Conservation (phyloP, 1,284 basidiomycete species). For the Microbotryomycetes sp. region DNA sequence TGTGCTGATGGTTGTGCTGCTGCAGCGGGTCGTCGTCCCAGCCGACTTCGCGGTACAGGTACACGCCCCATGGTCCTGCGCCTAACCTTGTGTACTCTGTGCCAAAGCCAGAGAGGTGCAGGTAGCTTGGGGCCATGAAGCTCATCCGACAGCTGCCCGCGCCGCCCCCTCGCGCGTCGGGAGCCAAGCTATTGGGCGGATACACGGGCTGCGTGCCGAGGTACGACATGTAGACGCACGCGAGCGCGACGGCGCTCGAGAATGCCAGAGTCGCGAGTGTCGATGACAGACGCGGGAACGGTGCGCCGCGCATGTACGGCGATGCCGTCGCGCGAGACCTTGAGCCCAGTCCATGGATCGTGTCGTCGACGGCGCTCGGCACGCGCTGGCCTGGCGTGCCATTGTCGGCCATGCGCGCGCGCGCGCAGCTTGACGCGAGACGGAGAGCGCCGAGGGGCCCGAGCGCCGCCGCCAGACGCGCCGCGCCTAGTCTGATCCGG, state of each 20-base stretch:
- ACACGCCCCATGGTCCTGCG: conserved; percentile 45
- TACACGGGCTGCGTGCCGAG: conserved; percentile 6
- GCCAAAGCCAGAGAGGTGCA: conserved; percentile 48
- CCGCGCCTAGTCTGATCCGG: too few species aligned
- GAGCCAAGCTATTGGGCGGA: conserved; percentile 16
- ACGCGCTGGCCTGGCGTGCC: too few species aligned
- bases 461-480: too few species aligned
- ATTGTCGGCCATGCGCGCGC: too few species aligned
- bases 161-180: conserved; percentile 19
- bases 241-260: not conserved
- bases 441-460: too few species aligned
- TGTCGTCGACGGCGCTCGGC: too few species aligned
- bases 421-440: too few species aligned
- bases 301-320: not conserved
- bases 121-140: conserved; percentile 89
- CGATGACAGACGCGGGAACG: conserved; percentile 1
- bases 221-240: conserved; percentile 7
- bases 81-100: conserved; percentile 24
- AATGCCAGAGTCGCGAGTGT: not conserved
- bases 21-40: conserved; percentile 53
- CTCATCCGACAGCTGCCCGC: conserved; percentile 75
- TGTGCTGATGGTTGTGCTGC: not conserved
- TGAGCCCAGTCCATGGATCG: too few species aligned
- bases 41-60: conserved; percentile 83
- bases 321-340: not conserved